Evolutionary conservation across 2,329 filamentous ascomycete species (phyloP).

Genomic region (Penicillium sp.): DNA sequence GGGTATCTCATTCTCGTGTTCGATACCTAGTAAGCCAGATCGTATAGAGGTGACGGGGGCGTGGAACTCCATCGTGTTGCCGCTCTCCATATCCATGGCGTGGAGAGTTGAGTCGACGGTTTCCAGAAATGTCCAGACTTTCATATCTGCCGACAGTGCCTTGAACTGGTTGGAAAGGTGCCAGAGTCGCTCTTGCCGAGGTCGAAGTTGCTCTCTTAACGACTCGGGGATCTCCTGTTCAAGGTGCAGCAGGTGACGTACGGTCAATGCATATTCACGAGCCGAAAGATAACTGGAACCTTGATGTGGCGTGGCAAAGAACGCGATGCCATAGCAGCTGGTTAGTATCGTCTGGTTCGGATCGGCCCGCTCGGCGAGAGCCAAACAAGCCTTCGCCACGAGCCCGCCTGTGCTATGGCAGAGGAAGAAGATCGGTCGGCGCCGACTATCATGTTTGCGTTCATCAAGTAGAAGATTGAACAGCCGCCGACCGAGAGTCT

Average conservation of each 20-base stretch:
- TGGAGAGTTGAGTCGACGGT: conserved; percentile 60
- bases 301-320: conserved; percentile 62
- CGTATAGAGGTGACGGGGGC: conserved; percentile 56
- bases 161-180: conserved; percentile 55
- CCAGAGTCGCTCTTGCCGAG: conserved; percentile 52
- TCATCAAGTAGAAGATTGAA: conserved; percentile 25
- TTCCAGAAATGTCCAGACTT: conserved; percentile 63
- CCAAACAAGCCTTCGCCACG: conserved; percentile 57
- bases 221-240: conserved; percentile 51
- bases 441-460: conserved; percentile 18
- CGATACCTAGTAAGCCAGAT: conserved; percentile 33
- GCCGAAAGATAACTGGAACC: conserved; percentile 63
- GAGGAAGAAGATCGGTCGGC: conserved; percentile 58
- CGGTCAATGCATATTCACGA: conserved; percentile 54
- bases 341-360: conserved; percentile 45
- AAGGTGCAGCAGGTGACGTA: conserved; percentile 53
- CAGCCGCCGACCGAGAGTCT: conserved; percentile 25
- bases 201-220: conserved; percentile 51
- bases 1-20: conserved; percentile 34
- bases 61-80: conserved; percentile 54
- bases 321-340: conserved; percentile 60
- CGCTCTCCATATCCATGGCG: conserved; percentile 35
- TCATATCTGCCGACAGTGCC: conserved; percentile 56
- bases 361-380: conserved; percentile 32
- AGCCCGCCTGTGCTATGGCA: conserved; percentile 62